These are phyloP conservation scores for Tetradesmus lagerheimii DNA, from an alignment of 139 green algal species.

Conservation along the genomic window DNA sequence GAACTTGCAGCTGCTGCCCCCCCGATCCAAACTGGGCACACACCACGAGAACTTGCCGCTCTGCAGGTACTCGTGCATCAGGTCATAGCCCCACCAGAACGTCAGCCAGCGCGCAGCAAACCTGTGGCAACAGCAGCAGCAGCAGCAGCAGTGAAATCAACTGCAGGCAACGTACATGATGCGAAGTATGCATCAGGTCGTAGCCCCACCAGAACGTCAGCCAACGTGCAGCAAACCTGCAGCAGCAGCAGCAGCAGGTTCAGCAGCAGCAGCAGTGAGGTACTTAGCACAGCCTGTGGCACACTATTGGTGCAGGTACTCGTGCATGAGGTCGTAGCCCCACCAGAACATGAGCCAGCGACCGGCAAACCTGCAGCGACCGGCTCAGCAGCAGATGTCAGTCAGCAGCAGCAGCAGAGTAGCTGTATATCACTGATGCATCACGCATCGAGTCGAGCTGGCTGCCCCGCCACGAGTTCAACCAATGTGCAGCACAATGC, in stretches of 20 bases:
- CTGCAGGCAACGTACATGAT: too few species aligned
- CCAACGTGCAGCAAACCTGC: slow-evolving; percentile 43
- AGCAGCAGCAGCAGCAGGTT: background rate
- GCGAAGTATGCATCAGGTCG: slow-evolving; percentile 56
- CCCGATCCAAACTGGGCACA: slow-evolving; percentile 24
- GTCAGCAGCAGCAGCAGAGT: slow-evolving; percentile 9
- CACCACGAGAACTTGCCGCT: slow-evolving; percentile 60
- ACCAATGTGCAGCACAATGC: too few species aligned
- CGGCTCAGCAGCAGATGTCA: background rate
- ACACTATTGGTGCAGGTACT: too few species aligned
- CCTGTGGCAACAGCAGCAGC: slow-evolving; percentile 5
- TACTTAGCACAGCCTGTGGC: too few species aligned
- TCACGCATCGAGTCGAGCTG: too few species aligned
- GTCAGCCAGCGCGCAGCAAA: slow-evolving; percentile 48
- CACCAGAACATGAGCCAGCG: slow-evolving; percentile 57
- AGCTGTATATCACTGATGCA: too few species aligned
- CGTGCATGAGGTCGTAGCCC: slow-evolving; percentile 56
- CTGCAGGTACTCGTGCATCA: slow-evolving; percentile 57
- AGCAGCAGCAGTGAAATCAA: too few species aligned
- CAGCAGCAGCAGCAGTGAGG: background rate
- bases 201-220: slow-evolving; percentile 58
- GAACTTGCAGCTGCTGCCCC: background rate
- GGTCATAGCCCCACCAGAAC: slow-evolving; percentile 62
- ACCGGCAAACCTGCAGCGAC: slow-evolving; percentile 17
- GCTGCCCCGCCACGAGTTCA: too few species aligned